Base-by-base conservation (phyloP, 768 basidiomycete genomes). In the Goffeauzyma gilvescens region DNA sequence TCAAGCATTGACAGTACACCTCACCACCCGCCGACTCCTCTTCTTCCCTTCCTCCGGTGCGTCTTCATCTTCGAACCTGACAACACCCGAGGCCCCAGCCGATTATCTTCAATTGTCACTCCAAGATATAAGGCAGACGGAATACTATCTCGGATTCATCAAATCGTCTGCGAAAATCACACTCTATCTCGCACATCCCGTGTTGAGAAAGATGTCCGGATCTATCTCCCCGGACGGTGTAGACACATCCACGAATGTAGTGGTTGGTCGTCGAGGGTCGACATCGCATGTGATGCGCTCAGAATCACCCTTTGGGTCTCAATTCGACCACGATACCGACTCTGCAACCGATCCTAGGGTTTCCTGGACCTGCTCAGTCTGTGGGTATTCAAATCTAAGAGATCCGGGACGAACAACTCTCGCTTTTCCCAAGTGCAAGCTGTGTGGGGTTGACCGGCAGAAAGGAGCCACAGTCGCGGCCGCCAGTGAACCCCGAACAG, bases 121-220 rank as follows among this genome's bases (percentile, higher is more conserved):
- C 14, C 64, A 69, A 0, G 66, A 66, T 50, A 69, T 95, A 36
- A 64, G 66, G 0, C 78, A 78, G 54, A 90, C 87, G 1, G 84
- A 93, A 41, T 72, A 79, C 62, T 95, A 90, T 58, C 76, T 78
- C 3, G 86, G 90, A 2, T 73, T 95, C 38, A 80, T 95, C 69
- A 80, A 74, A 41, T 86, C 82, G 3, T 84, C 81, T 0, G 55
- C 90, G 2, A 98, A 98, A 64, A 71, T 90, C 44, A 89, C 90
- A 1, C 65, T 89, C 4, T 68, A 76, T 55, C 69, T 85, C 17
- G 55, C 55, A 6, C n/a, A 31, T 20, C 26, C 48, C 7, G 31
- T n/a, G 24, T 38, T 26, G 27, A 23, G 25, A n/a, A n/a, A n/a
- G n/a, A n/a, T n/a, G n/a, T n/a, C n/a, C n/a, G n/a, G n/a, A n/a